phyloP scores from a whole-genome alignment of 176 grass and related monocot genomes.

The Thalia dealbata region DNA sequence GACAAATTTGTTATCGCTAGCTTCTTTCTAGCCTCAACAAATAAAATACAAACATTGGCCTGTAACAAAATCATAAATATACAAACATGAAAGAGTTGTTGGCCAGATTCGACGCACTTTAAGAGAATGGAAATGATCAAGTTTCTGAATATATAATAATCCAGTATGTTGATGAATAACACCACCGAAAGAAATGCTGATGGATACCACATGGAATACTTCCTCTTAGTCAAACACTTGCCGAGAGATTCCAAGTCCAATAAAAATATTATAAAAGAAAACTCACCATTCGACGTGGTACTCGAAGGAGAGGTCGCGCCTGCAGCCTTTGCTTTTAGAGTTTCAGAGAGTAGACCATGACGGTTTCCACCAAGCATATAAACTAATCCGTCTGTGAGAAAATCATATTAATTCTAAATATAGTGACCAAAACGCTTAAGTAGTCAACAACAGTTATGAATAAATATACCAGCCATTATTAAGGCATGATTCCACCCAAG shows the following conservation, averaged over 20 bases:
- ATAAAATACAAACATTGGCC: too few species aligned
- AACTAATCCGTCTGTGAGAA: slow-evolving; percentile 39
- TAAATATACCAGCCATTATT: slow-evolving; percentile 50
- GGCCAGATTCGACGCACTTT: too few species aligned
- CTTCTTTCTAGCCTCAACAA: too few species aligned
- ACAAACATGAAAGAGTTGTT: too few species aligned
- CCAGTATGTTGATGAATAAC: too few species aligned
- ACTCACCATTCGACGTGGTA: slow-evolving; percentile 31
- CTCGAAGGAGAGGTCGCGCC: slow-evolving; percentile 12
- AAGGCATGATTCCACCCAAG: slow-evolving; percentile 94
- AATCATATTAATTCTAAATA: not conserved
- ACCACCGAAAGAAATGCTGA: not conserved
- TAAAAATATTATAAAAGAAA: not conserved
- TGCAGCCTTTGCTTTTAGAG: slow-evolving; percentile 10
- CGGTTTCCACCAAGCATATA: slow-evolving; percentile 76
- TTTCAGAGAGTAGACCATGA: slow-evolving; percentile 32
- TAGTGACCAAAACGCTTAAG: not conserved
- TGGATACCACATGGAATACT: not conserved
- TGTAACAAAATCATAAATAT: too few species aligned
- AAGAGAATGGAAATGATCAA: too few species aligned
- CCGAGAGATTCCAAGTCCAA: not conserved
- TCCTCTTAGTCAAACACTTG: not conserved
- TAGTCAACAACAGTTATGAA: not conserved
- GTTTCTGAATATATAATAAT: too few species aligned
- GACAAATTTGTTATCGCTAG: not conserved